These are phyloP conservation scores for Porphyra umbilicalis DNA, from an alignment of 31 red algal species.

Conservation along the genomic window DNA sequence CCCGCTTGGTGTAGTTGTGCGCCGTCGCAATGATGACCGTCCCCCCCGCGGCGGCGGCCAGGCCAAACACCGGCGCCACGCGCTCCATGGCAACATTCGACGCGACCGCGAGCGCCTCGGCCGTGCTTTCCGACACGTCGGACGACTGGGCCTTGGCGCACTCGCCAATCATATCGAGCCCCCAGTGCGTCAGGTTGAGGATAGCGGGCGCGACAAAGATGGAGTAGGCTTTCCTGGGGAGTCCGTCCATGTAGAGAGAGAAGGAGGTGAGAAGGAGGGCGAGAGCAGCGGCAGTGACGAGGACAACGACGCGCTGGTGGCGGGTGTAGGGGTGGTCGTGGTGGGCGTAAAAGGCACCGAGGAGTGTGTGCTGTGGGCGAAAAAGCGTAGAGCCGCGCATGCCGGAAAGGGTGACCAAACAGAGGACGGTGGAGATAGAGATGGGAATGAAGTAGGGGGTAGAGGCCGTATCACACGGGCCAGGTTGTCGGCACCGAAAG, in stretches of 20 bases:
- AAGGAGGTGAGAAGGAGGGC: background rate
- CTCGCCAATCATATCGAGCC: background rate
- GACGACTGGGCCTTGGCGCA: background rate
- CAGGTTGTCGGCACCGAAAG: too few relatives aligned
- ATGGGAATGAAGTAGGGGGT: too few relatives aligned
- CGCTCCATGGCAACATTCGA: background rate
- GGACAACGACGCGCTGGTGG: background rate
- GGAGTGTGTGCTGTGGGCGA: background rate
- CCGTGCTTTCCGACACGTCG: background rate
- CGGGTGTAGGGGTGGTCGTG: background rate
- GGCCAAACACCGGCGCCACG: background rate
- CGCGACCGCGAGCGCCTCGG: background rate
- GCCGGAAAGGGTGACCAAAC: too few relatives aligned
- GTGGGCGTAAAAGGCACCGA: background rate
- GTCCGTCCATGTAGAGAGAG: background rate
- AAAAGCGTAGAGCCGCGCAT: too few relatives aligned
- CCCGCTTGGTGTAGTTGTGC: background rate
- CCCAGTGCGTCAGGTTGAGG: background rate
- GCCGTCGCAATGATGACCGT: background rate
- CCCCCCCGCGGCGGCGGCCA: background rate
- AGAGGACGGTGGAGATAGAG: too few relatives aligned
- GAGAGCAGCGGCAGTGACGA: background rate
- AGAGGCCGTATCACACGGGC: too few relatives aligned
- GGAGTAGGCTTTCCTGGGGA: background rate
- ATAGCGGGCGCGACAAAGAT: background rate